Percentiles rank a stretch among this genome's conserved stretches.
These are phyloP conservation scores for Neocatenulostroma microsporum DNA, from an alignment of 2,329 filamentous ascomycete species.

Conservation along the genomic window DNA sequence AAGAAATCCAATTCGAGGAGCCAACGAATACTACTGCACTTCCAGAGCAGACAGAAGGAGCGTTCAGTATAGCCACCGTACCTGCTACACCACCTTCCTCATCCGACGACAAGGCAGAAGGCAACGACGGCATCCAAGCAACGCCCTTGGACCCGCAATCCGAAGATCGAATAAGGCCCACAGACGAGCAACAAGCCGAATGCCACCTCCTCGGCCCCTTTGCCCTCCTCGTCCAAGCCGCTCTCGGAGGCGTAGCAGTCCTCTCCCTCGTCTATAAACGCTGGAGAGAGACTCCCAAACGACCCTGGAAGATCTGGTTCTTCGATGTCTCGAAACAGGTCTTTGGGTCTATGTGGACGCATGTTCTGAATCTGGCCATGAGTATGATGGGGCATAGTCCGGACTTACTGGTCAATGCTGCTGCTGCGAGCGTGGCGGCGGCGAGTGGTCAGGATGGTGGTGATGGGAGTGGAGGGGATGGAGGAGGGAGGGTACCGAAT, in stretches of 20 bases:
- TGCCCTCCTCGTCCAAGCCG: conserved; percentile 80
- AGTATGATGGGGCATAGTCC: conserved; percentile 92
- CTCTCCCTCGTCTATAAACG: conserved; percentile 87
- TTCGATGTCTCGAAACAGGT: conserved; percentile 98
- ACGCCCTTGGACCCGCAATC: conserved; percentile 2
- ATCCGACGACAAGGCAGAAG: conserved; percentile 7
- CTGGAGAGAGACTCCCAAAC: conserved; percentile 82
- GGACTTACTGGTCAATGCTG: conserved; percentile 57
- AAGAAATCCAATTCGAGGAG: conserved; percentile 10
- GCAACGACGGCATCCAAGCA: too few species aligned
- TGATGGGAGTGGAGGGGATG: too few species aligned
- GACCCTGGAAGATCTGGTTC: conserved; percentile 92
- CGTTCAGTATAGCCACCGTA: conserved; percentile 21
- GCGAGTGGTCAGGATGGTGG: conserved; percentile 35
- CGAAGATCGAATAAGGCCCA: not conserved
- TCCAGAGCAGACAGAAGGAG: conserved; percentile 9
- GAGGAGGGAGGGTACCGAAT: conserved; percentile 63
- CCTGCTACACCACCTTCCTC: conserved; percentile 14
- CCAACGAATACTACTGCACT: conserved; percentile 5
- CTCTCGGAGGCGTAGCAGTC: conserved; percentile 74
- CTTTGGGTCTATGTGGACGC: conserved; percentile 82
- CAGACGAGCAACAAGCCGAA: conserved; percentile 50
- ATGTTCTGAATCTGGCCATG: conserved; percentile 91
- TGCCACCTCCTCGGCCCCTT: conserved; percentile 86
- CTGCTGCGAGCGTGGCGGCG: conserved; percentile 24